These are phyloP conservation scores for Sporormia fimetaria DNA, from an alignment of 495 filamentous ascomycete genomes.

Conservation along the genomic window DNA sequence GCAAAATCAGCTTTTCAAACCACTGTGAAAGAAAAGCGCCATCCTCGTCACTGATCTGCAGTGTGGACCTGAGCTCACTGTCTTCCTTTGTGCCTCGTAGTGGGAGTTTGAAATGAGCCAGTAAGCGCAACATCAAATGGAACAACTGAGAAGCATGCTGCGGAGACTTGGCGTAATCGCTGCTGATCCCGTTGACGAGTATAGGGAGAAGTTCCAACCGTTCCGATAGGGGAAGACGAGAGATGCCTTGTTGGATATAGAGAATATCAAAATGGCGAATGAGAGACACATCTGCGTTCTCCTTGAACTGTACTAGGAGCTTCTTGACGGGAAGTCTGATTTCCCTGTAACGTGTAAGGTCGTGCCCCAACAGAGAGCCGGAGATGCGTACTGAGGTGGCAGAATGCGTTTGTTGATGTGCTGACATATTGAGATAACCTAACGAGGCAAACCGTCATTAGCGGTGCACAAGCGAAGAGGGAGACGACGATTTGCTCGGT, in stretches of 20 bases:
- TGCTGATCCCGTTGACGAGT: constrained; percentile 56
- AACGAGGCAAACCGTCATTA: constrained; percentile 19
- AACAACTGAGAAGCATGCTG: constrained; percentile 65
- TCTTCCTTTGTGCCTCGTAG: constrained; percentile 70
- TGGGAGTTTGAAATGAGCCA: constrained; percentile 62
- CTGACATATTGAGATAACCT: constrained; percentile 63
- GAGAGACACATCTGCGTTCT: constrained; percentile 50
- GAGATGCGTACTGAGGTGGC: constrained; percentile 37
- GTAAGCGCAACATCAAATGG: constrained; percentile 66
- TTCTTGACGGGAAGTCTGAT: constrained; percentile 74
- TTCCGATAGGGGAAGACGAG: constrained; percentile 49
- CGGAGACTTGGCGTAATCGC: constrained; percentile 47
- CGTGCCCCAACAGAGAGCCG: background rate
- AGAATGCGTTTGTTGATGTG: constrained; percentile 68
- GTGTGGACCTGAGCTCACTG: constrained; percentile 46
- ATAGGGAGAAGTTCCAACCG: constrained; percentile 59
- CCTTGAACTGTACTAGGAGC: constrained; percentile 84
- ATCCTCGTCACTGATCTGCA: constrained; percentile 61
- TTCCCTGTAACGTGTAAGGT: constrained; percentile 32
- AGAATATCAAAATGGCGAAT: constrained; percentile 80
- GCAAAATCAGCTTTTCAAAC: constrained; percentile 69
- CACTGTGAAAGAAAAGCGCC: constrained; percentile 62
- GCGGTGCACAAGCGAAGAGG: constrained; percentile 10
- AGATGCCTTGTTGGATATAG: constrained; percentile 79
- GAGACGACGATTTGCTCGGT: constrained; percentile 1